A percentile compares a stretch with the other conserved stretches of the same genome.
These are phyloP conservation scores for Beta corolliflora DNA, from an alignment of 179 eudicot genomes.

Conservation along the genomic window DNA sequence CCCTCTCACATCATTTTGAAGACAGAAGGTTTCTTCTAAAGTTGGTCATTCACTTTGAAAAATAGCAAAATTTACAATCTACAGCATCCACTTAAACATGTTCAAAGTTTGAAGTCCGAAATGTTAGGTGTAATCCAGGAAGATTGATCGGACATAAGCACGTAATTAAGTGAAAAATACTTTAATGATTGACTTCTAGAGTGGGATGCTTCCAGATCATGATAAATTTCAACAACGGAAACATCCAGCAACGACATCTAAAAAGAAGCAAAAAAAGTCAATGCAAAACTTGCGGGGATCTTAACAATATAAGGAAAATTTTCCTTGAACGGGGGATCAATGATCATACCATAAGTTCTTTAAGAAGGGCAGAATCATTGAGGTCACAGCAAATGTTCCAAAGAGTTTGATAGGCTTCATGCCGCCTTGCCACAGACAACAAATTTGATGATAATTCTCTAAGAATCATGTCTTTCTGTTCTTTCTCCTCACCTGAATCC, in stretches of 20 bases:
- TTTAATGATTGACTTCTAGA: not conserved
- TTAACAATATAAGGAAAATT: conserved; percentile 10
- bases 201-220: not conserved
- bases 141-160: not conserved
- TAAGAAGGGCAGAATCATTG: conserved; percentile 72
- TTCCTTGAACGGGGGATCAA: not conserved
- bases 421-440: conserved; percentile 78
- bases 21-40: not conserved
- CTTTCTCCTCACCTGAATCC: conserved; percentile 56
- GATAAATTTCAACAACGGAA: not conserved
- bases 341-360: conserved; percentile 74
- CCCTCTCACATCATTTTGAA: not conserved
- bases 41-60: not conserved
- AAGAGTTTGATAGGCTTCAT: conserved; percentile 76
- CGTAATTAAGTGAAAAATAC: not conserved
- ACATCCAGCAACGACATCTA: not conserved
- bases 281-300: not conserved
- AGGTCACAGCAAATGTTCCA: conserved; percentile 91
- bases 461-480: conserved; percentile 48
- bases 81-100: not conserved
- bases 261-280: not conserved
- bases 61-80: not conserved
- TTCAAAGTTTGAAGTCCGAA: not conserved
- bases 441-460: conserved; percentile 66
- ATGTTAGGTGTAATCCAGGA: not conserved